These are phyloP conservation scores for Trichosporon sp. DNA, from an alignment of 1,284 basidiomycete genomes.

Conservation along the genomic window DNA sequence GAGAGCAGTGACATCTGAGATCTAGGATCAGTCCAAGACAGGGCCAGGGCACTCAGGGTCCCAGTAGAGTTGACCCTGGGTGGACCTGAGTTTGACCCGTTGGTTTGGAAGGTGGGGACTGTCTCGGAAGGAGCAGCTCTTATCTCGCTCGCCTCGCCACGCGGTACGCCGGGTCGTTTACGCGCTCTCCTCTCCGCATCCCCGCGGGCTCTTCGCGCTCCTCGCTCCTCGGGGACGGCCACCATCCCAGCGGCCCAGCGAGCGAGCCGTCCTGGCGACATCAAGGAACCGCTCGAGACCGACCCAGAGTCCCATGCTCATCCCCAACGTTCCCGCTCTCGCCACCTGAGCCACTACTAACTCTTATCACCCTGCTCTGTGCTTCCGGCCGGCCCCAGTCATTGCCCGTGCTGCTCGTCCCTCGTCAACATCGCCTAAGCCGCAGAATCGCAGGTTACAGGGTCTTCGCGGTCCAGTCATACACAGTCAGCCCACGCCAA, in stretches of 20 bases:
- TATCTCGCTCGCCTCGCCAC: neutral
- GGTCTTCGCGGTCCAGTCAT: neutral
- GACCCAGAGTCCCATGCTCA: no score
- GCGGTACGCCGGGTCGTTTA: neutral
- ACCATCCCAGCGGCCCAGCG: neutral
- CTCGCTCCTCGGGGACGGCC: neutral
- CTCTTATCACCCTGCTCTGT: no score
- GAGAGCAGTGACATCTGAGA: neutral
- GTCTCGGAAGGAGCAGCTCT: neutral
- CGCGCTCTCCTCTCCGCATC: no score
- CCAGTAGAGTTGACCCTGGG: neutral
- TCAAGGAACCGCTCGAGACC: no score
- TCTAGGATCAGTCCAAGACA: neutral
- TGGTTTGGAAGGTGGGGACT: neutral
- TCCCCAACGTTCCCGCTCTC: no score
- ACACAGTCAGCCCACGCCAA: neutral
- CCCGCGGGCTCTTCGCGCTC: no score
- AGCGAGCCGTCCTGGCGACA: no score
- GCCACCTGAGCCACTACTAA: no score
- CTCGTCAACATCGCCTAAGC: no score
- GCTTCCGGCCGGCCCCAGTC: no score
- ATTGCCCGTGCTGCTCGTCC: no score
- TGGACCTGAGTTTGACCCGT: neutral
- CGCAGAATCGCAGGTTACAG: no score
- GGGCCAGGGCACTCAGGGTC: neutral